These are phyloP conservation scores for Glaciozyma antarctica DNA, from an alignment of 768 basidiomycete genomes.

Conservation along the genomic window DNA sequence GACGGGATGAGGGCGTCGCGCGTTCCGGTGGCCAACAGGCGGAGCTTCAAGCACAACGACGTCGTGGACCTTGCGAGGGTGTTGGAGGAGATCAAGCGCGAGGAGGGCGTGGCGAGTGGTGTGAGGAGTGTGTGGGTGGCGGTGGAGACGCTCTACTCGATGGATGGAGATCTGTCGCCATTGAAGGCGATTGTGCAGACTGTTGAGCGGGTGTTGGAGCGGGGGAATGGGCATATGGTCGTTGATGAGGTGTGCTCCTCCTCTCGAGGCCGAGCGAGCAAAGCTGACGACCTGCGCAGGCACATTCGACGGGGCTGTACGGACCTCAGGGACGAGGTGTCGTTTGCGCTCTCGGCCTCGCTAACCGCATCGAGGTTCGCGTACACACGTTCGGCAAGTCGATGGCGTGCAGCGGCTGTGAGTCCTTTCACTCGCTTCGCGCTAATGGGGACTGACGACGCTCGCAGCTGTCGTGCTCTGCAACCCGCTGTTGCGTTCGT, in stretches of 20 bases:
- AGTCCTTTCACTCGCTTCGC: slow-evolving; percentile 32
- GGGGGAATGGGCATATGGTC: slow-evolving; percentile 59
- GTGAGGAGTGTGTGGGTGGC: slow-evolving; percentile 54
- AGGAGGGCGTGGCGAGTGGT: slow-evolving; percentile 42
- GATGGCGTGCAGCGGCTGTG: slow-evolving; percentile 73
- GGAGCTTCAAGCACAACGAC: slow-evolving; percentile 60
- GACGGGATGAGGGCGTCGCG: slow-evolving; percentile 69
- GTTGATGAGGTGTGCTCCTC: slow-evolving; percentile 53
- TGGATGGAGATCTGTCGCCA: slow-evolving; percentile 89
- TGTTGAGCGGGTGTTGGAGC: slow-evolving; percentile 52
- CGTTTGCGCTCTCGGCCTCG: slow-evolving; percentile 60
- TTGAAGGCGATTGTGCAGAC: slow-evolving; percentile 56
- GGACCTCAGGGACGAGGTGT: slow-evolving; percentile 67
- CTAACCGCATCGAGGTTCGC: slow-evolving; percentile 59
- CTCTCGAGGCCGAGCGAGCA: too few relatives aligned
- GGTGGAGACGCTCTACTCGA: slow-evolving; percentile 82
- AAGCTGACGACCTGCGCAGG: slow-evolving; percentile 37
- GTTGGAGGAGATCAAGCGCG: slow-evolving; percentile 36
- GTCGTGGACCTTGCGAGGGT: slow-evolving; percentile 46
- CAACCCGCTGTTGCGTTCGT: slow-evolving; percentile 61
- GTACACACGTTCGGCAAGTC: slow-evolving; percentile 93
- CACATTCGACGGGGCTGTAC: slow-evolving; percentile 85
- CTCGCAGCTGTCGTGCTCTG: slow-evolving; percentile 64
- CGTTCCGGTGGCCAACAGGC: slow-evolving; percentile 40
- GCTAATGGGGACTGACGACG: neutral